Conservation (phyloP, 2,329 filamentous ascomycete genomes). For the Xylariaceae sp. region DNA sequence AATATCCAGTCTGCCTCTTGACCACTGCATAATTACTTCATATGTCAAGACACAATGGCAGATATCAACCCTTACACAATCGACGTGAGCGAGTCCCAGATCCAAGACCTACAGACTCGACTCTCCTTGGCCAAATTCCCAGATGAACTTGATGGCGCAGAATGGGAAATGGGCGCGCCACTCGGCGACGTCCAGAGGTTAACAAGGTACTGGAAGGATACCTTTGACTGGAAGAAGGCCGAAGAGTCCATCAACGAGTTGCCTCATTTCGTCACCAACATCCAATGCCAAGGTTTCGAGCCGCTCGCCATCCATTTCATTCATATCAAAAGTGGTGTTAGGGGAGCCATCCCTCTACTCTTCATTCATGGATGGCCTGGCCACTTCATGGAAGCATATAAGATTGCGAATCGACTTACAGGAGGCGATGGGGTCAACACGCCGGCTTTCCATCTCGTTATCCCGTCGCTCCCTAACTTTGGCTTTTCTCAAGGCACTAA, state of each 20-base stretch:
- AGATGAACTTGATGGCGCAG: conserved; percentile 36
- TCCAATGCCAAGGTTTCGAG: conserved; percentile 36
- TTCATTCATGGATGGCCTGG: conserved; percentile 53
- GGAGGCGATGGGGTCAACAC: conserved; percentile 27
- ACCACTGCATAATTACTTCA: background rate
- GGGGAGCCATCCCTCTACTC: conserved; percentile 29
- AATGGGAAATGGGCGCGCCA: conserved; percentile 36
- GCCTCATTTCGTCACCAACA: conserved; percentile 33
- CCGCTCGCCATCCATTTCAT: conserved; percentile 37
- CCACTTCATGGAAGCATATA: conserved; percentile 62
- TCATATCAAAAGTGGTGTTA: conserved; percentile 30
- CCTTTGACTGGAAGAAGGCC: conserved; percentile 33
- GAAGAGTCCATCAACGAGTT: conserved; percentile 33
- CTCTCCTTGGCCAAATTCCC: conserved; percentile 35
- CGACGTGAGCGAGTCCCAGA: conserved; percentile 27
- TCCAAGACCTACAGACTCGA: conserved; percentile 32
- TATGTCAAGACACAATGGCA: conserved; percentile 18
- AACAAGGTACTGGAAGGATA: conserved; percentile 32
- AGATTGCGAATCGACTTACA: conserved; percentile 51
- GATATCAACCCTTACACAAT: conserved; percentile 34
- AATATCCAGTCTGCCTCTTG: background rate
- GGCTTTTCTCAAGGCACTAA: conserved; percentile 42
- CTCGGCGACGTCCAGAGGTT: conserved; percentile 34
- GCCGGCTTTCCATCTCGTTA: conserved; percentile 53
- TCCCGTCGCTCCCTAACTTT: conserved; percentile 54